Evolutionary conservation across 106 monocot genomes (phyloP).

Genomic region (Phalaenopsis aphrodite): DNA sequence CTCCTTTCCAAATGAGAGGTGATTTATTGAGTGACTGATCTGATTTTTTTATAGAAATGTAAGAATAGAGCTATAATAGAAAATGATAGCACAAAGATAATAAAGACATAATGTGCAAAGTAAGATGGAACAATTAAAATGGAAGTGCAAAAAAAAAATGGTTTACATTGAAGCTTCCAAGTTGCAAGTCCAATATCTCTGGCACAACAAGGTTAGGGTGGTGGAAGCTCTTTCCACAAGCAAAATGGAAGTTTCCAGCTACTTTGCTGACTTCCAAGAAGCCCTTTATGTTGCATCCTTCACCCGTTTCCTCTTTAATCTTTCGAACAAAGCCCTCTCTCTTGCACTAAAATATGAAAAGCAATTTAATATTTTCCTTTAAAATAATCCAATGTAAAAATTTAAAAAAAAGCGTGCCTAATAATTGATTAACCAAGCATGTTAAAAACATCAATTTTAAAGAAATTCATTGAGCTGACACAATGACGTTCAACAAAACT

Average conservation of each 20-base stretch:
- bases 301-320: conserved; percentile 90
- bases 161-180: conserved; percentile 57
- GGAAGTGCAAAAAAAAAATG: background rate
- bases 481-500: background rate
- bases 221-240: conserved; percentile 86
- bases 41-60: conserved; percentile 19
- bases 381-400: background rate
- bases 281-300: conserved; percentile 95
- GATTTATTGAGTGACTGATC: conserved; percentile 96
- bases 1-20: conserved; percentile 85
- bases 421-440: background rate
- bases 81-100: background rate
- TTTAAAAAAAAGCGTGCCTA: background rate
- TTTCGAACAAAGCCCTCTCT: conserved; percentile 89
- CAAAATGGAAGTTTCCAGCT: conserved; percentile 97
- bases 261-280: conserved; percentile 98
- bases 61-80: background rate
- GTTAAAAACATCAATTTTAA: background rate
- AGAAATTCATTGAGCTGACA: background rate
- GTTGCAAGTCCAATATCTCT: conserved; percentile 59
- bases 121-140: background rate
- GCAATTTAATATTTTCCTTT: background rate
- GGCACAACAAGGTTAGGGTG: conserved; percentile 43
- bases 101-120: background rate
- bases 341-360: conserved; percentile 33